phyloP scores from a whole-genome alignment of 768 basidiomycete genomes.

The Neoboletus subvelutipes region DNA sequence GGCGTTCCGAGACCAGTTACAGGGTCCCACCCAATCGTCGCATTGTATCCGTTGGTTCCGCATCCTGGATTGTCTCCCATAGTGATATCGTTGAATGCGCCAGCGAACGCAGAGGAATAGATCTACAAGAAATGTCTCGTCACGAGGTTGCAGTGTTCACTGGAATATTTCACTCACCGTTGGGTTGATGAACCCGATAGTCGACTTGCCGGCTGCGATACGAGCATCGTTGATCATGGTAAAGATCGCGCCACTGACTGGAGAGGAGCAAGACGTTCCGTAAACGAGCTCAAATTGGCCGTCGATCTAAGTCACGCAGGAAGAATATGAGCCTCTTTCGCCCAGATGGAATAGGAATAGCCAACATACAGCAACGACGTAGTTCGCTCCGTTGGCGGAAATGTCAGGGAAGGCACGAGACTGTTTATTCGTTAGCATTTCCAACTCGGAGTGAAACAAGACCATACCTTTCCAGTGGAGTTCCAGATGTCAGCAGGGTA shows the following conservation, averaged over 20 bases:
- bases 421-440: slow-evolving; percentile 33
- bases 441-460: slow-evolving; percentile 17
- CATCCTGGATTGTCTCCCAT: slow-evolving; percentile 28
- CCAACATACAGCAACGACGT: slow-evolving; percentile 19
- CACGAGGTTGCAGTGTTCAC: neutral
- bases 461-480: slow-evolving; percentile 21
- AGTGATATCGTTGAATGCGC: slow-evolving; percentile 21
- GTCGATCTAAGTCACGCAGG: slow-evolving; percentile 30
- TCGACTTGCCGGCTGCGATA: slow-evolving; percentile 30
- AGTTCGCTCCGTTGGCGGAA: slow-evolving; percentile 37
- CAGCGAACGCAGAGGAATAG: slow-evolving; percentile 15
- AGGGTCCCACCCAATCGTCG: slow-evolving; percentile 30
- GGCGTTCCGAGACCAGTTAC: slow-evolving; percentile 37
- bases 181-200: slow-evolving; percentile 47
- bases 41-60: slow-evolving; percentile 27
- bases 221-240: slow-evolving; percentile 41
- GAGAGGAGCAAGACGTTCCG: slow-evolving; percentile 37
- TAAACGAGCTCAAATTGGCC: slow-evolving; percentile 33
- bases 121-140: slow-evolving; percentile 10
- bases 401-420: slow-evolving; percentile 40
- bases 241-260: slow-evolving; percentile 30
- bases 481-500: slow-evolving; percentile 27
- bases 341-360: neutral
- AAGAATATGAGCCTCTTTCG: neutral
- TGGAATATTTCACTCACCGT: slow-evolving; percentile 36